These are phyloP conservation scores for Deuterostichococcus epilithicus DNA, from an alignment of 139 green algal genomes.

Conservation along the genomic window DNA sequence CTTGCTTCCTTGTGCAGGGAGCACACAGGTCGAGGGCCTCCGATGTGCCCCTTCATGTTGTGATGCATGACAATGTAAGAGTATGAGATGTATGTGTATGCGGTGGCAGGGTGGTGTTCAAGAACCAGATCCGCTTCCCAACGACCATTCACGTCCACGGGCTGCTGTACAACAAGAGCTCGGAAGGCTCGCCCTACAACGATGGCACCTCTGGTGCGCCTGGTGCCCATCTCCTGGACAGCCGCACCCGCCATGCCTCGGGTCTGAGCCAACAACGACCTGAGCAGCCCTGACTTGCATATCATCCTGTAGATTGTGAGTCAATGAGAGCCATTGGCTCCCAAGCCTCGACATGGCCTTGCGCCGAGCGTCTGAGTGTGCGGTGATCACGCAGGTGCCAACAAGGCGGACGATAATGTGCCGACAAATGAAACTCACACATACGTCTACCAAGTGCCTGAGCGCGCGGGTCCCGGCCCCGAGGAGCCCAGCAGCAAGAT, in stretches of 20 bases:
- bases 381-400: slow-evolving; percentile 13
- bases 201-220: slow-evolving; percentile 39
- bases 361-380: too few species aligned
- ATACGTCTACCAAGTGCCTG: slow-evolving; percentile 55
- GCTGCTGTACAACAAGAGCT: slow-evolving; percentile 64
- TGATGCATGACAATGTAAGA: not conserved
- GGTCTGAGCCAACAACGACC: too few species aligned
- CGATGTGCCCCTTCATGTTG: slow-evolving; percentile 5
- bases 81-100: not conserved
- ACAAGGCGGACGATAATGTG: slow-evolving; percentile 24
- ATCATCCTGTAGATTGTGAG: too few species aligned
- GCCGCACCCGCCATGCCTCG: too few species aligned
- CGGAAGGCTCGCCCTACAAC: slow-evolving; percentile 61
- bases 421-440: slow-evolving; percentile 9
- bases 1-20: too few species aligned
- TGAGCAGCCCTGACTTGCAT: too few species aligned
- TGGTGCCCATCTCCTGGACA: not conserved
- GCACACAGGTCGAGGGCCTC: too few species aligned
- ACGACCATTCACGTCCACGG: slow-evolving; percentile 65
- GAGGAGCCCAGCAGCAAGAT: slow-evolving; percentile 51
- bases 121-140: slow-evolving; percentile 27
- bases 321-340: too few species aligned
- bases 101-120: slow-evolving; percentile 20
- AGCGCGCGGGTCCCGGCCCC: slow-evolving; percentile 57
- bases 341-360: slow-evolving; percentile 10